These are phyloP conservation scores for Apiotrichum porosum DNA, from an alignment of 1,284 basidiomycete species.

Conservation along the genomic window DNA sequence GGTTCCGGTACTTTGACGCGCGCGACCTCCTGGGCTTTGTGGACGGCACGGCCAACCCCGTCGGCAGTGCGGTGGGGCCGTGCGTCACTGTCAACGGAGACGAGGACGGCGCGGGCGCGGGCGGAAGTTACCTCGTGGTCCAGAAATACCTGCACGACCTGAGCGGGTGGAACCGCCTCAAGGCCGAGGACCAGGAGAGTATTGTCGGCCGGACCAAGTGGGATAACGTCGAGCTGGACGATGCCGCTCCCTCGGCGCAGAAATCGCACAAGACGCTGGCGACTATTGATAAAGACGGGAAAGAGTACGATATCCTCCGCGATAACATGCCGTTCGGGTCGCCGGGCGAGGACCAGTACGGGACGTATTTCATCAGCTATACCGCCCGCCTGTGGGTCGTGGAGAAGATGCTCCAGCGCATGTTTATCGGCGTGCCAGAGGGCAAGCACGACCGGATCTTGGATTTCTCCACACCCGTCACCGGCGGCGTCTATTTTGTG, in stretches of 20 bases:
- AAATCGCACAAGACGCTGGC: constrained; percentile 19
- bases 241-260: constrained; percentile 7
- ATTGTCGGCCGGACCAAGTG: constrained; percentile 18
- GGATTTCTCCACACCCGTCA: constrained; percentile 12
- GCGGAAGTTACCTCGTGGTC: constrained; percentile 13
- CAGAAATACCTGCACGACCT: constrained; percentile 20
- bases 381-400: constrained; percentile 14
- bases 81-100: background rate
- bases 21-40: constrained; percentile 19
- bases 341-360: constrained; percentile 11
- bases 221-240: constrained; percentile 15
- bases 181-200: constrained; percentile 11
- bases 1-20: constrained; percentile 21
- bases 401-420: constrained; percentile 18
- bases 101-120: background rate
- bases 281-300: constrained; percentile 10
- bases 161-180: constrained; percentile 8
- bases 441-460: constrained; percentile 17
- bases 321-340: constrained; percentile 21
- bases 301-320: constrained; percentile 16
- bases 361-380: constrained; percentile 21
- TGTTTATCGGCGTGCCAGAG: constrained; percentile 16
- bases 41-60: constrained; percentile 20
- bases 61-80: constrained; percentile 6
- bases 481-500: constrained; percentile 14